Evolutionary conservation across 148 eudicot genomes (phyloP), one percentile per base, ranked within the genome.

Genomic region (Camellia japonica): DNA sequence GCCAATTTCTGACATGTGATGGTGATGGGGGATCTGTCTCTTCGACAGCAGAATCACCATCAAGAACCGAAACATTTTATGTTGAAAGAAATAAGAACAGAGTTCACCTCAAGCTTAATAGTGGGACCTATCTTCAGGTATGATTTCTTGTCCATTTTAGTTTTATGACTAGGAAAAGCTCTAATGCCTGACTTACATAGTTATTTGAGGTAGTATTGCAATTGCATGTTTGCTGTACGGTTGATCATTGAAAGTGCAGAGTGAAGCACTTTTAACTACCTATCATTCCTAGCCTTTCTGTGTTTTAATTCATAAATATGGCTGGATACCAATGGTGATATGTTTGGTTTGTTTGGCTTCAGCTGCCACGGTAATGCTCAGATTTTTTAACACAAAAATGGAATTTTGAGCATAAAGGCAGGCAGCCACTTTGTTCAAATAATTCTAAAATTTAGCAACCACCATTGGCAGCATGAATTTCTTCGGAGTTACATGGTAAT

Each of bases 121-220:
- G 79, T 52, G 93, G 92, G 75, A 68, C 83, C 74, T 93, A 93
- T 81, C 58, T 91, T 74, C 95, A 93, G 88, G 97, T 91, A 83
- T 38, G 42, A 51, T 52, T 7, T 62, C 49, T 43, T 13, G 51
- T 47, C 23, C 60, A 52, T 71, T 9, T 52, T 47, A 38, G 19
- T 41, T 74, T 43, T 1, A 19, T 42, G 7, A 3, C 19, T 41
- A 8, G 51, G 49, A 41, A 80, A 30, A 46, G 5, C 30, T 80
- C 44, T 41, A 7, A 3, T 3, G 18, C 54, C 23, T 12, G 13
- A 41, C 8, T 52, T 14, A 11, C 15, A 54, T 67, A 67, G 18
- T 54, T 18, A 66, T 65, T 2, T 77, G 49, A 77, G 7, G 30
- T 66, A 54, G 5, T 77, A 41, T 4, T 43, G 10, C 23, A 60